phyloP scores from a whole-genome alignment of 495 filamentous ascomycete genomes.

The Eremomyces bilateralis region DNA sequence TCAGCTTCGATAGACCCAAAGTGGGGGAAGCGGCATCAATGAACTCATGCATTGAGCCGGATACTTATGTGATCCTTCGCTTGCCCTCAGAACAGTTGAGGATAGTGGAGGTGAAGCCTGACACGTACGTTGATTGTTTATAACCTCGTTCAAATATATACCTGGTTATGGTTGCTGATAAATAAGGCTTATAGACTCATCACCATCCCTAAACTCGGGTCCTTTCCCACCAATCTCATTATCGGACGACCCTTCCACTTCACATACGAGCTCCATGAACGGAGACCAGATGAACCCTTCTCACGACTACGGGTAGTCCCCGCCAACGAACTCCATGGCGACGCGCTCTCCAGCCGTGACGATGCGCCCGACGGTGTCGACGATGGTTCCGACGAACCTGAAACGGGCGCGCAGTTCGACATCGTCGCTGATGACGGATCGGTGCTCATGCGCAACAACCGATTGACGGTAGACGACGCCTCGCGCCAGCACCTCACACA shows the following conservation, averaged over 20 bases:
- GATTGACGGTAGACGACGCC: conserved; percentile 56
- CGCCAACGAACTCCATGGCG: conserved; percentile 59
- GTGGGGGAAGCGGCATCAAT: too few relatives aligned
- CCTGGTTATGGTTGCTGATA: background rate
- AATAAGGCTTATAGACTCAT: conserved; percentile 52
- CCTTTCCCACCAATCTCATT: conserved; percentile 66
- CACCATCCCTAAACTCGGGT: conserved; percentile 77
- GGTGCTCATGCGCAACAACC: conserved; percentile 55
- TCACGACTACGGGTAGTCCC: conserved; percentile 57
- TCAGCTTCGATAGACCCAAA: too few relatives aligned
- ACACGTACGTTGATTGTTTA: background rate
- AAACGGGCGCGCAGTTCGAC: conserved; percentile 28
- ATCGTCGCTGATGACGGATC: conserved; percentile 30
- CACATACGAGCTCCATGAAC: conserved; percentile 72
- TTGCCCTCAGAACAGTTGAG: background rate
- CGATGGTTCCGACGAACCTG: conserved; percentile 23
- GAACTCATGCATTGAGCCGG: background rate
- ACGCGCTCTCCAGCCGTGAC: conserved; percentile 37
- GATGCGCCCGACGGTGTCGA: conserved; percentile 23
- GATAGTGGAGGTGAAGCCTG: background rate
- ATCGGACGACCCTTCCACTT: conserved; percentile 74
- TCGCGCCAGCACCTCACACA: conserved; percentile 62
- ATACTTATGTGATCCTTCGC: background rate
- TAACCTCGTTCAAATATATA: background rate
- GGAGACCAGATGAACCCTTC: conserved; percentile 28